Evolutionary conservation across 2,329 filamentous ascomycete genomes (phyloP).

Genomic region (Rhinocladiella mackenziei): DNA sequence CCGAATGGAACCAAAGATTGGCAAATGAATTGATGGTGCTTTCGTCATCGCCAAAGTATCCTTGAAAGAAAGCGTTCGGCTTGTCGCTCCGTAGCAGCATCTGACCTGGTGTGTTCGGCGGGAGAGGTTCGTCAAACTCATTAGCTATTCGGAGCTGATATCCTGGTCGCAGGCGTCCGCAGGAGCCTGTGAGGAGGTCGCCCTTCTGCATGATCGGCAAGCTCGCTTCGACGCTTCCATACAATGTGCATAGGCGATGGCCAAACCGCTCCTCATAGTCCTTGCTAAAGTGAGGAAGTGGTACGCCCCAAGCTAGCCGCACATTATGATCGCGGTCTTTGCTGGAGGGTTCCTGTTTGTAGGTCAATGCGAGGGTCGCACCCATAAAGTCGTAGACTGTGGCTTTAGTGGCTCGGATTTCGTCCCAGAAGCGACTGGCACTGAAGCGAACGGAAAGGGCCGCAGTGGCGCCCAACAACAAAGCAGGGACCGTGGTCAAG

Average conservation of each 20-base stretch:
- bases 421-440: constrained; percentile 16
- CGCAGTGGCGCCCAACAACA: constrained; percentile 13
- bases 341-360: constrained; percentile 12
- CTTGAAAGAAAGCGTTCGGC: constrained; percentile 19
- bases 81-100: constrained; percentile 14
- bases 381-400: constrained; percentile 21
- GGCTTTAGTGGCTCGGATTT: constrained; percentile 9
- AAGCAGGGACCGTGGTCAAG: constrained; percentile 13
- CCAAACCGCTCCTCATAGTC: constrained; percentile 17
- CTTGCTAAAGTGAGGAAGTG: constrained; percentile 11
- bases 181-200: constrained; percentile 1
- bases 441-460: constrained; percentile 15
- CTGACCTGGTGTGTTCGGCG: constrained; percentile 14
- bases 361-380: constrained; percentile 14
- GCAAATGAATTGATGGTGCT: constrained; percentile 8
- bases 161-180: constrained; percentile 9
- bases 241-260: constrained; percentile 13
- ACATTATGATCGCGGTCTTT: constrained; percentile 12
- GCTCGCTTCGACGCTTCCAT: constrained; percentile 17
- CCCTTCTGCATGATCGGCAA: constrained; percentile 15
- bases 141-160: constrained; percentile 16
- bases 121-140: constrained; percentile 11
- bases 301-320: constrained; percentile 16
- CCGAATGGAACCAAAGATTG: constrained; percentile 79
- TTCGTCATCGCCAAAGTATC: constrained; percentile 11